Conservation (phyloP, 805 yeast genomes). For the Saturnispora quitensis region DNA sequence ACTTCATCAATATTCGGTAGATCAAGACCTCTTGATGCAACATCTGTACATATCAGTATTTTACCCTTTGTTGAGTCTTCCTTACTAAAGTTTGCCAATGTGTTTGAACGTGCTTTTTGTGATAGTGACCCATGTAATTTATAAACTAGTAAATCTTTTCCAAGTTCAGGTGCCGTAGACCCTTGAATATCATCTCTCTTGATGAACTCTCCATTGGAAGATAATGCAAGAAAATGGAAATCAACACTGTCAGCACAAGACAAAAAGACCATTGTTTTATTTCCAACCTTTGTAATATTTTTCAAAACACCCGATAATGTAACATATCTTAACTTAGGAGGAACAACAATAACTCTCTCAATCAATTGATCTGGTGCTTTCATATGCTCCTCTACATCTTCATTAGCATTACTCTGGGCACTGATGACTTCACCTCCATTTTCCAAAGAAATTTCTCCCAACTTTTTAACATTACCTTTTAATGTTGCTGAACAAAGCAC, state of each 20-base stretch:
- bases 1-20: constrained; percentile 79
- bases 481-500: constrained; percentile 92
- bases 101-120: constrained; percentile 74
- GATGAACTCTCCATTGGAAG: constrained; percentile 41
- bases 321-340: constrained; percentile 85
- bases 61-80: constrained; percentile 34
- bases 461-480: constrained; percentile 66
- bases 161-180: constrained; percentile 43
- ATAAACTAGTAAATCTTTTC: constrained; percentile 37
- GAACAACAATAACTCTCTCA: constrained; percentile 76
- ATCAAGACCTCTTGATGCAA: constrained; percentile 95
- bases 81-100: constrained; percentile 54
- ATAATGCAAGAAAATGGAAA: constrained; percentile 73
- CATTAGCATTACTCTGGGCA: constrained; percentile 11
- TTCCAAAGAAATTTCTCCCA: constrained; percentile 69
- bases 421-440: constrained; percentile 67
- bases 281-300: constrained; percentile 30
- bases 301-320: constrained; percentile 62
- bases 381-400: constrained; percentile 19
- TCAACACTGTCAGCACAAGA: constrained; percentile 97
- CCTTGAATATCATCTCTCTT: constrained; percentile 12
- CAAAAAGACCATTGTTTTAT: constrained; percentile 73
- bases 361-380: constrained; percentile 83
- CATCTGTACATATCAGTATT: constrained; percentile 89
- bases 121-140: constrained; percentile 87